phyloP scores from a whole-genome alignment of 164 flowering plant species.

The Vitis rupestris region DNA sequence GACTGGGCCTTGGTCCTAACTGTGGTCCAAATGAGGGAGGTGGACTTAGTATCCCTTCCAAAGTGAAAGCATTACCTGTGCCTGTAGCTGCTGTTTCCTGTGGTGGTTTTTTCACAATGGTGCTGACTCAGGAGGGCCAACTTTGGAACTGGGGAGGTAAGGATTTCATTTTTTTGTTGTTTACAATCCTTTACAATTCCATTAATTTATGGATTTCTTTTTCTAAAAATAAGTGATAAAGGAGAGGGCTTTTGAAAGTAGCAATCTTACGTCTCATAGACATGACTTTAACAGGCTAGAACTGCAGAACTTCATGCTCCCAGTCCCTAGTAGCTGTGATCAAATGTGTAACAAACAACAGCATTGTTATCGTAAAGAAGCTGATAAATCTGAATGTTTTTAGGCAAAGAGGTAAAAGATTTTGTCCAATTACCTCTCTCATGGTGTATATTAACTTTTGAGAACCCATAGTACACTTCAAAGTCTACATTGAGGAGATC shows the following conservation, averaged over 20 bases:
- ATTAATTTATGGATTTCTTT: background rate
- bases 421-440: too few species aligned
- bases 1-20: constrained; percentile 84
- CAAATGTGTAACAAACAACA: background rate
- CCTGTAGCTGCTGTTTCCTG: constrained; percentile 77
- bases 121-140: constrained; percentile 71
- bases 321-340: background rate
- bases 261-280: background rate
- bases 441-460: too few species aligned
- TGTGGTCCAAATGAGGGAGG: constrained; percentile 93
- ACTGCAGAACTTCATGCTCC: background rate
- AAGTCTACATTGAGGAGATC: too few species aligned
- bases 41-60: constrained; percentile 71
- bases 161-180: constrained; percentile 1
- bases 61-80: constrained; percentile 66
- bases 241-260: too few species aligned
- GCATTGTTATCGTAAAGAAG: background rate
- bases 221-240: background rate
- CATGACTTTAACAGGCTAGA: background rate
- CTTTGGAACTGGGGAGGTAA: constrained; percentile 97
- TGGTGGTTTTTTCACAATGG: constrained; percentile 93
- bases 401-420: too few species aligned
- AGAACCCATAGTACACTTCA: too few species aligned
- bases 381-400: background rate
- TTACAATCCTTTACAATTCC: background rate